Evolutionary conservation across 495 filamentous ascomycete species (phyloP).

Genomic region (Penicillium diatomitis): DNA sequence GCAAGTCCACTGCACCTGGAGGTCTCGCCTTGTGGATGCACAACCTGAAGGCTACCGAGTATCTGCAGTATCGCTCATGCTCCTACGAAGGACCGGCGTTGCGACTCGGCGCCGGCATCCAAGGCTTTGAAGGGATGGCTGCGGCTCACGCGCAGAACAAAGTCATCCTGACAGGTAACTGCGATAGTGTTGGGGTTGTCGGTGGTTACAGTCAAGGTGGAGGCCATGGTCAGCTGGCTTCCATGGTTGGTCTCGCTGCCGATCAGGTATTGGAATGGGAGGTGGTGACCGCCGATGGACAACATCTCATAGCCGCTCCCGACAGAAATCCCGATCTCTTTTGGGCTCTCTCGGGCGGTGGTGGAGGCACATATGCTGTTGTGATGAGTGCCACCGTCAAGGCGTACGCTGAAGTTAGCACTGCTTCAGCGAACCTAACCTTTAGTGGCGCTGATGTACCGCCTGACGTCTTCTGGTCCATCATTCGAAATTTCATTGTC

Average conservation of each 20-base stretch:
- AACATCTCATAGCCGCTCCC: not conserved
- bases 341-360: constrained; percentile 9
- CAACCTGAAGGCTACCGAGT: constrained; percentile 36
- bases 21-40: constrained; percentile 47
- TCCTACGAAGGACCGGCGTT: constrained; percentile 41
- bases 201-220: constrained; percentile 53
- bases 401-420: constrained; percentile 2
- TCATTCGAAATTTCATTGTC: constrained; percentile 1
- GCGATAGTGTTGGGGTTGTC: constrained; percentile 24
- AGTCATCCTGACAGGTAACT: constrained; percentile 21
- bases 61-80: constrained; percentile 21
- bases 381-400: constrained; percentile 9
- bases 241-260: constrained; percentile 46
- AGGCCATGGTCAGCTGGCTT: constrained; percentile 45
- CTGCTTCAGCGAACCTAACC: constrained; percentile 3
- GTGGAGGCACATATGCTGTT: constrained; percentile 9
- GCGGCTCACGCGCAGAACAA: constrained; percentile 23
- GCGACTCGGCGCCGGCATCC: constrained; percentile 44
- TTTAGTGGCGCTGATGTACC: not conserved
- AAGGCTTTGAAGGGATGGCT: constrained; percentile 36
- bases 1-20: constrained; percentile 47
- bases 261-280: constrained; percentile 54
- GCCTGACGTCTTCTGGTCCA: not conserved
- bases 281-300: constrained; percentile 29
- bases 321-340: constrained; percentile 14